These are phyloP conservation scores for Plasmodium chabaudi DNA, from an alignment of 169 alveolate genomes.

Conservation along the genomic window DNA sequence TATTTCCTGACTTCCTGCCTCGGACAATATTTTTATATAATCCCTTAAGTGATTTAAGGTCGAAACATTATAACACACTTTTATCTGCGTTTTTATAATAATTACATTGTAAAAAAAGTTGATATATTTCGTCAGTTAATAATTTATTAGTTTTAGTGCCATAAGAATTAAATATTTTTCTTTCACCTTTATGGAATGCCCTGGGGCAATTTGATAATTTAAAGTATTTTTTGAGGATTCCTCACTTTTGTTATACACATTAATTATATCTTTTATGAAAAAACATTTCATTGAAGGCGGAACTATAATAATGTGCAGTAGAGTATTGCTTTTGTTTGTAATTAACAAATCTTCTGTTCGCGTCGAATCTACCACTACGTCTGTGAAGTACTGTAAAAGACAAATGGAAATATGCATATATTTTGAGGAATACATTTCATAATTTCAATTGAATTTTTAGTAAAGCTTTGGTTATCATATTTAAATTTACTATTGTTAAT, in stretches of 20 bases:
- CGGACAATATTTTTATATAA: slow-evolving; percentile 49
- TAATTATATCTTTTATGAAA: slow-evolving; percentile 63
- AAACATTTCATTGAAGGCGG: slow-evolving; percentile 51
- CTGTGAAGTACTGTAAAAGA: slow-evolving; percentile 31
- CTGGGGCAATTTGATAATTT: slow-evolving; percentile 74
- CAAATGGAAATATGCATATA: background rate
- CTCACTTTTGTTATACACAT: slow-evolving; percentile 57
- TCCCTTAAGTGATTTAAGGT: slow-evolving; percentile 46
- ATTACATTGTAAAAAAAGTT: slow-evolving; percentile 2
- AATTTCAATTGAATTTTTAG: background rate
- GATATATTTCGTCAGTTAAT: too few relatives aligned
- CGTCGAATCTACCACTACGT: slow-evolving; percentile 22
- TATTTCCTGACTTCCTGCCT: slow-evolving; percentile 53
- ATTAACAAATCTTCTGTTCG: slow-evolving; percentile 30
- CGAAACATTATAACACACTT: slow-evolving; percentile 42
- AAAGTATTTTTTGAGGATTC: slow-evolving; percentile 52
- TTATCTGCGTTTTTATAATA: slow-evolving; percentile 25
- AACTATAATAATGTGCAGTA: slow-evolving; percentile 50
- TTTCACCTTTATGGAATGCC: slow-evolving; percentile 64
- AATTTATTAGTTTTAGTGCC: too few relatives aligned
- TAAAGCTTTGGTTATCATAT: background rate
- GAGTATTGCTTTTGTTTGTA: slow-evolving; percentile 56
- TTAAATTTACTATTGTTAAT: slow-evolving; percentile 30
- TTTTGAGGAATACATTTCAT: too few relatives aligned
- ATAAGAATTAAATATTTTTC: background rate